Base-by-base conservation (phyloP, 306 rosid species). In the Ziziphus jujuba region DNA sequence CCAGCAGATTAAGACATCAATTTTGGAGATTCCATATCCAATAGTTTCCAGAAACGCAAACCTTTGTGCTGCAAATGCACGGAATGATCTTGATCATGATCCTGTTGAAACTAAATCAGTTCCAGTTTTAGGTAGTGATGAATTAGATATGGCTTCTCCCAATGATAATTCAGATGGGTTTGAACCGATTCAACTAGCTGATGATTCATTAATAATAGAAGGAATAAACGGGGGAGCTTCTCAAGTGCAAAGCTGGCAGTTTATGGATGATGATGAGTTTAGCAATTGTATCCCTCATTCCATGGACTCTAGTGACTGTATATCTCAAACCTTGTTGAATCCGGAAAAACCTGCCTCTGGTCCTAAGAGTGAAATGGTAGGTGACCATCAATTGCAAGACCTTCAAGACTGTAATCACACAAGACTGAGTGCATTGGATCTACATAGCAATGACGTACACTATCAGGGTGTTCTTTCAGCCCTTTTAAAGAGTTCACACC, bases 201-300 rank as follows among this genome's bases (percentile, higher is more conserved):
- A 87, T 28, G 88, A 77, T 70, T 65, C 85, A 31, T 69, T 76
- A 24, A 70, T 84, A 75, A 71, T 75, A 50, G 90, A 90, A 58
- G 79, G 55, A 61, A 44, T 69, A 65, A 82, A 79, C 58, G 76
- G 80, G 25, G 85, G 74, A 28, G 75, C 80, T 71, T 87, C 89
- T 64, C 89, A 77, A 79, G 83, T 83, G 44, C 92, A 84, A 69
- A 84, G 84, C 84, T 91, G 95, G 97, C 90, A 81, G 72, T 64
- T 86, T 43, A 71, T 86, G 75, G 92, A 86, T 58, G 96, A 86
- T 58, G 96, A 91, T 28, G 96, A 86, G 63, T 56, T 82, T 20
- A 84, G 90, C 74, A 87, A 87, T 52, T 74, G 84, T 67, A 72
- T 80, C 51, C 88, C 63, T 56, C 81, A 87, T 66, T 90, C 95